Evolutionary conservation across 225 moss, liverwort and hornwort genomes (phyloP).

Genomic region (Physcomitrellopsis africana): DNA sequence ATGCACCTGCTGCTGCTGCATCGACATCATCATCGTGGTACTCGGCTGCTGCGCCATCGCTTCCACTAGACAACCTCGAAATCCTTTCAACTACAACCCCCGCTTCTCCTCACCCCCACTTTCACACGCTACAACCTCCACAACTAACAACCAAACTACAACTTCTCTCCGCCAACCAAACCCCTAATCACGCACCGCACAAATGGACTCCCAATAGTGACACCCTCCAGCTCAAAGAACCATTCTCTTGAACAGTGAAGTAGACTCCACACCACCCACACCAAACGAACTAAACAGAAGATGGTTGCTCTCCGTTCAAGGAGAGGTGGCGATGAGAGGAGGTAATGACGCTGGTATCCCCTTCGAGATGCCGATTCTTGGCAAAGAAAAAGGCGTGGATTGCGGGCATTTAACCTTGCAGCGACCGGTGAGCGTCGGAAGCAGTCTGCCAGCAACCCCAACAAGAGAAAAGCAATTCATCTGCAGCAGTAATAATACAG

Average conservation of each 20-base stretch:
- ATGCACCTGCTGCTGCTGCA: conserved; percentile 55
- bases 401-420: conserved; percentile 44
- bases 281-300: background rate
- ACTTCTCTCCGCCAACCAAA: background rate
- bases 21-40: conserved; percentile 60
- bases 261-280: background rate
- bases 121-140: background rate
- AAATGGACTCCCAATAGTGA: background rate
- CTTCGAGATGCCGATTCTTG: conserved; percentile 35
- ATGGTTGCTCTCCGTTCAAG: background rate
- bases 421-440: background rate
- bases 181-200: background rate
- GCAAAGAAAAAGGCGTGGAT: conserved; percentile 37
- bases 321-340: background rate
- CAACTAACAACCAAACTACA: background rate
- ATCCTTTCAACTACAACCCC: background rate
- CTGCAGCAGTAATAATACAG: conserved; percentile 9
- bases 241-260: conserved; percentile 18
- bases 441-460: background rate
- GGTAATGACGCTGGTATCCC: conserved; percentile 31
- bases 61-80: background rate
- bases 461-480: background rate
- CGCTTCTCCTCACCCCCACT: background rate
- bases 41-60: conserved; percentile 60
- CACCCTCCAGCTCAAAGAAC: background rate